Conservation (phyloP, 2,329 filamentous ascomycete species). For the Lachnellula occidentalis region DNA sequence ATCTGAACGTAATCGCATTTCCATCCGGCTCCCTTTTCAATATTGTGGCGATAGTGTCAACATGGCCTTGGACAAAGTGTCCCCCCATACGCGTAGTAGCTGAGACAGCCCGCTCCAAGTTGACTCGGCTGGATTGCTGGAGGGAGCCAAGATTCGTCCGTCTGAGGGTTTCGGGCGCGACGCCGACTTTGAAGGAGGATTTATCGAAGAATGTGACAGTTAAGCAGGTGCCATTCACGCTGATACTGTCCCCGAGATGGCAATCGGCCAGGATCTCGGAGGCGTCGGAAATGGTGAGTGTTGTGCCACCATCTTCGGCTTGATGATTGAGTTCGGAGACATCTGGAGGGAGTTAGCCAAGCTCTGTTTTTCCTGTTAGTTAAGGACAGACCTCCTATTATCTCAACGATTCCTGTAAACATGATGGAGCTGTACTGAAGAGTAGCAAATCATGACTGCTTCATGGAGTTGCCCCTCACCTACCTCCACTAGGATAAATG, state of each 20-base stretch:
- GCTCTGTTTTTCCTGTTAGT: conserved; percentile 2
- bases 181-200: conserved; percentile 76
- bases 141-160: conserved; percentile 89
- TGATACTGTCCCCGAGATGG: conserved; percentile 87
- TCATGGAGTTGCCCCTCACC: not conserved
- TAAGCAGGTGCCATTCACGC: conserved; percentile 91
- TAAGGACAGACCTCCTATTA: conserved; percentile 70
- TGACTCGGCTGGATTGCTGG: conserved; percentile 62
- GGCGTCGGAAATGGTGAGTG: conserved; percentile 74
- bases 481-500: not conserved
- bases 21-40: conserved; percentile 70
- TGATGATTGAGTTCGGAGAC: conserved; percentile 75
- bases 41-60: conserved; percentile 82
- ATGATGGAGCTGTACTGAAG: conserved; percentile 42
- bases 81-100: conserved; percentile 94
- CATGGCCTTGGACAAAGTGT: conserved; percentile 96
- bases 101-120: conserved; percentile 89
- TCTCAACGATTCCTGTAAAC: conserved; percentile 95
- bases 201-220: conserved; percentile 73
- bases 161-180: conserved; percentile 91
- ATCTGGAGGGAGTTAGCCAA: conserved; percentile 45
- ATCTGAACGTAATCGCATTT: conserved; percentile 82
- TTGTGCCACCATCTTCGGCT: conserved; percentile 82
- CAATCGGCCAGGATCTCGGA: conserved; percentile 72
- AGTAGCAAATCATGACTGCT: not conserved